Percentiles rank a stretch among this genome's conserved stretches.
These are phyloP conservation scores for Heteromeles arbutifolia DNA, from an alignment of 306 rosid species.

Conservation along the genomic window DNA sequence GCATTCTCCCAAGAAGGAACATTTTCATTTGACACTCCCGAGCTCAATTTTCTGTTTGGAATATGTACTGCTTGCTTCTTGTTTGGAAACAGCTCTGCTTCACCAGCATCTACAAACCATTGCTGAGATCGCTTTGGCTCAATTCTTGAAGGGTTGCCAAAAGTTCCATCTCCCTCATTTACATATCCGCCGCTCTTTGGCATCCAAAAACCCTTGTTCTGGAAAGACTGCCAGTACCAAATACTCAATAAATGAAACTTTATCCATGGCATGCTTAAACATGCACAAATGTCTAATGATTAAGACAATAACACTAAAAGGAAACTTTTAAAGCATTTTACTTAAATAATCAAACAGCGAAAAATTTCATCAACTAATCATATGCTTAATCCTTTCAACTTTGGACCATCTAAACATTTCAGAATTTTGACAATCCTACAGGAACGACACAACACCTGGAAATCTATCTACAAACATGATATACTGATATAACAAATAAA, in stretches of 20 bases:
- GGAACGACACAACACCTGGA: neutral
- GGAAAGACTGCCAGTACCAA: slow-evolving; percentile 35
- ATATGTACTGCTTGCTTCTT: slow-evolving; percentile 65
- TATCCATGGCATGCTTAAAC: neutral
- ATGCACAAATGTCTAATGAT: neutral
- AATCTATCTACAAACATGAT: neutral
- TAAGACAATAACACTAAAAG: neutral
- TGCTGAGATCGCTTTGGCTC: slow-evolving; percentile 68
- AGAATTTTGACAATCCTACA: neutral
- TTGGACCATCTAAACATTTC: neutral
- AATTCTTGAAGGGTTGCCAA: slow-evolving; percentile 46
- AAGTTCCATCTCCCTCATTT: slow-evolving; percentile 39
- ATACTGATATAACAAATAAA: neutral
- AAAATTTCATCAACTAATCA: neutral
- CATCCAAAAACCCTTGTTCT: slow-evolving; percentile 71
- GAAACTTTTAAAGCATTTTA: too few species aligned
- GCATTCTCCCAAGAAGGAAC: slow-evolving; percentile 60
- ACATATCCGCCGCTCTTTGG: slow-evolving; percentile 46
- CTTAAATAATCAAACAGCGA: neutral
- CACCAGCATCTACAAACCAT: slow-evolving; percentile 66
- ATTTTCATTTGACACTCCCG: slow-evolving; percentile 44
- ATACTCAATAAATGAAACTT: neutral
- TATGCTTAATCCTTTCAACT: neutral
- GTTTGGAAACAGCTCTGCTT: slow-evolving; percentile 53
- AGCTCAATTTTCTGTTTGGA: slow-evolving; percentile 49